Base-by-base conservation (phyloP, 306 rosid genomes). In the Cicer pinnatifidum region DNA sequence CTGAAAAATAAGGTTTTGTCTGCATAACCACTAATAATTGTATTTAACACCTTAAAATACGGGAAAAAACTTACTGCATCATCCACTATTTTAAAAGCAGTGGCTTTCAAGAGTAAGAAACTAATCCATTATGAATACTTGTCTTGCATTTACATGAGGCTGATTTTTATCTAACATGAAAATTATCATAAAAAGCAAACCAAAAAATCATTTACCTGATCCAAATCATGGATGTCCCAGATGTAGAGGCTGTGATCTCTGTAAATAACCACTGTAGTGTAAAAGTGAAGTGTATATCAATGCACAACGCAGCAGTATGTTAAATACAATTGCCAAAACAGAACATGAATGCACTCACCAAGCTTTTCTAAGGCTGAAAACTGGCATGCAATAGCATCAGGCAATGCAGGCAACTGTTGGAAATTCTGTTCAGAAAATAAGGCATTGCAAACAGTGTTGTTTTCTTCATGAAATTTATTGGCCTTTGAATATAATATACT, bases 301-400 rank as follows among this genome's bases (percentile, higher is more conserved):
- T 28, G n/a, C 37, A 37, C 57, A 52, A 13, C 16, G 50, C 45
- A 48, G 54, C 51, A 64, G 53, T 37, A 57, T 15, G 53, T 23
- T 20, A 71, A 61, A 73, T 65, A 8, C 40, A 63, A 17, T 16
- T 11, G 53, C 53, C 67, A 66, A 77, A 62, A 76, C 17, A 46
- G 20, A 28, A 28, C 33, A 28, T 28, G 4, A 28, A 3, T 66
- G 58, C 72, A 65, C 91, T 84, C 82, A 90, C 96, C 96, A 60
- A 90, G 91, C 78, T 85, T 90, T 73, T 88, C 90, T 46, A 84
- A 76, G 75, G 78, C 82, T 65, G 87, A 86, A 82, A 90, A 90
- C 73, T 84, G 88, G 58, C 96, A 88, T 40, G 93, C 93, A 53
- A 86, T 77, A 15, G 96, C 96, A 85, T 86, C 96, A 40, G 96